These are phyloP conservation scores for Lagenidium sp. DNA, from an alignment of 352 stramenopile species.

Conservation along the genomic window DNA sequence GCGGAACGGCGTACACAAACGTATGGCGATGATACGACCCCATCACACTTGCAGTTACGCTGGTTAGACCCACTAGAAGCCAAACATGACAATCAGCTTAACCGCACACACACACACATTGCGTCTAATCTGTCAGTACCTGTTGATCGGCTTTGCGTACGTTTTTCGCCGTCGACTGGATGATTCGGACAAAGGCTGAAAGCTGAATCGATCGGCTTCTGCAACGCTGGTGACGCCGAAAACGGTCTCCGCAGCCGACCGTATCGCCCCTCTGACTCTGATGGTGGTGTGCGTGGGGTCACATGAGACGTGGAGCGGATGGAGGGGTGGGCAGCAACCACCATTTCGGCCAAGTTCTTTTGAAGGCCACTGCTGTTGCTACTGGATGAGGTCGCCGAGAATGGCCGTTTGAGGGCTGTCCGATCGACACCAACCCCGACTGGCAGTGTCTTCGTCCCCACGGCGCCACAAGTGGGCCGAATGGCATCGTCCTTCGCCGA, in stretches of 20 bases:
- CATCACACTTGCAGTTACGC: too few relatives aligned
- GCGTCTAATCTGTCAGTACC: too few relatives aligned
- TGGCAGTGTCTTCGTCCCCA: too few relatives aligned
- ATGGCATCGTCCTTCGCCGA: too few relatives aligned
- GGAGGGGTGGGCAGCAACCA: not conserved
- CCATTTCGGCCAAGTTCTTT: not conserved
- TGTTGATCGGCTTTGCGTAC: not conserved
- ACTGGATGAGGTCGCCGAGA: too few relatives aligned
- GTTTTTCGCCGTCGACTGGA: not conserved
- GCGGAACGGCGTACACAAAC: constrained; percentile 59
- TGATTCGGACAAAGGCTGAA: not conserved
- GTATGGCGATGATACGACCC: constrained; percentile 23
- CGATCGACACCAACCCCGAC: too few relatives aligned
- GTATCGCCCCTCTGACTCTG: not conserved
- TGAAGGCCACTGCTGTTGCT: too few relatives aligned
- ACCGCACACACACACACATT: too few relatives aligned
- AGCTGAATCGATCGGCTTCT: not conserved
- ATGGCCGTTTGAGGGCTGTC: too few relatives aligned
- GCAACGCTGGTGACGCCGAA: constrained; percentile 3
- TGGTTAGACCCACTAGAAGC: too few relatives aligned
- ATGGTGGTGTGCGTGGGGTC: not conserved
- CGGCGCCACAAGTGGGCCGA: too few relatives aligned
- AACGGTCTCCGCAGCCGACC: constrained; percentile 4
- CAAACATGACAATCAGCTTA: too few relatives aligned
- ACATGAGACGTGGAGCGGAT: not conserved